These are phyloP conservation scores for Borovskyia barvae DNA, from an alignment of 208 protist species.

Conservation along the genomic window DNA sequence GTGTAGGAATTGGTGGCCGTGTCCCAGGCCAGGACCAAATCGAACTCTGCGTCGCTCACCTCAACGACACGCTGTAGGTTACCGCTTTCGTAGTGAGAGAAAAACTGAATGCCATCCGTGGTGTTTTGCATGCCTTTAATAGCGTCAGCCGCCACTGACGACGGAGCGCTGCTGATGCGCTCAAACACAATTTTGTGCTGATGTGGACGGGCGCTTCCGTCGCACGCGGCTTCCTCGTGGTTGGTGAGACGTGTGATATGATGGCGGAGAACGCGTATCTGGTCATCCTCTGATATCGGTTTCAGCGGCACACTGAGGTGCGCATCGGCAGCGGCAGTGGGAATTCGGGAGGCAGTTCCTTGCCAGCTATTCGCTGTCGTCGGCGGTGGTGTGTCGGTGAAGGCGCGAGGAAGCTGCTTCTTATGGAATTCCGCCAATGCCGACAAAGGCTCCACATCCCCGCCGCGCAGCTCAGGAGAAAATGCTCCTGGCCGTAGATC, in stretches of 20 bases:
- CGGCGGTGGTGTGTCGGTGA: slow-evolving; percentile 38
- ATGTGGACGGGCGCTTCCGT: slow-evolving; percentile 33
- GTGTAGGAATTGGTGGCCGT: slow-evolving; percentile 94
- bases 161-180: slow-evolving; percentile 4
- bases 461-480: slow-evolving; percentile 64
- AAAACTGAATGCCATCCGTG: slow-evolving; percentile 68
- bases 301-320: slow-evolving; percentile 24
- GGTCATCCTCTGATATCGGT: slow-evolving; percentile 31
- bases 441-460: slow-evolving; percentile 11
- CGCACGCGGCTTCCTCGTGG: slow-evolving; percentile 30
- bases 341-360: slow-evolving; percentile 4
- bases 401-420: slow-evolving; percentile 43
- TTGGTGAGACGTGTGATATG: slow-evolving; percentile 53
- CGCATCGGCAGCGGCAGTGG: slow-evolving; percentile 8
- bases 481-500: slow-evolving; percentile 47
- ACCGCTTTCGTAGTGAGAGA: slow-evolving; percentile 93
- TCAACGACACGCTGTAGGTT: slow-evolving; percentile 93
- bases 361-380: slow-evolving; percentile 14
- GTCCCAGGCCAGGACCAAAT: slow-evolving; percentile 93
- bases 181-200: slow-evolving; percentile 27
- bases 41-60: slow-evolving; percentile 90
- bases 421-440: slow-evolving; percentile 13
- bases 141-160: background rate
- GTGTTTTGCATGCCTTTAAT: background rate
- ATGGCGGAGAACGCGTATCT: slow-evolving; percentile 46